Evolutionary conservation across 176 grass and related monocot genomes (phyloP).

Genomic region (Avena sativa): DNA sequence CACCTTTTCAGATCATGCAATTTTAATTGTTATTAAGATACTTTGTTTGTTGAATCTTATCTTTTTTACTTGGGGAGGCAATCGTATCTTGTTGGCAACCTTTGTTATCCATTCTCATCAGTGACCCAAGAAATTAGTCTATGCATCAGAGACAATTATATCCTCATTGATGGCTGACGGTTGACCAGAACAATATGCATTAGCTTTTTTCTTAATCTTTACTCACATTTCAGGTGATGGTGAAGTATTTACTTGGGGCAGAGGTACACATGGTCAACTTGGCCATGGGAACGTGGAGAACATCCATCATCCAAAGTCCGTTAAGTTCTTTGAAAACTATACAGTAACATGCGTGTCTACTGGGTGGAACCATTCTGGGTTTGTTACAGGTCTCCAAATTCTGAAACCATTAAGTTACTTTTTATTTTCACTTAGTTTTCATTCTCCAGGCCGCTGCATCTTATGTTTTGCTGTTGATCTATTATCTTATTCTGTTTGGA

Average conservation of each 20-base stretch:
- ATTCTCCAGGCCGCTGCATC: not conserved
- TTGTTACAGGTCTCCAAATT: conserved; percentile 76
- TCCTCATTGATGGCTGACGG: not conserved
- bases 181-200: not conserved
- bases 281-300: conserved; percentile 73
- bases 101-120: conserved; percentile 34
- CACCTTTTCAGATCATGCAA: not conserved
- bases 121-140: not conserved
- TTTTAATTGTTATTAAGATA: conserved; percentile 13
- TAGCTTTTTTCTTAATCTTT: conserved; percentile 25
- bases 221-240: conserved; percentile 72
- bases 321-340: conserved; percentile 73
- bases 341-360: conserved; percentile 68
- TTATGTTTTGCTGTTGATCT: not conserved
- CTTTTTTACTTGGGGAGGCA: not conserved
- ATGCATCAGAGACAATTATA: not conserved
- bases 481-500: conserved; percentile 32
- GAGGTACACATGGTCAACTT: conserved; percentile 80
- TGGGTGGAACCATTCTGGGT: conserved; percentile 99
- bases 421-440: not conserved
- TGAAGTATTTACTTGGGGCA: conserved; percentile 82
- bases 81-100: not conserved
- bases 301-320: conserved; percentile 53
- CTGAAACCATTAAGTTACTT: conserved; percentile 30
- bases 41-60: not conserved